These are phyloP conservation scores for Dactylellina drechsleri DNA, from an alignment of 2,329 filamentous ascomycete species.

Conservation along the genomic window DNA sequence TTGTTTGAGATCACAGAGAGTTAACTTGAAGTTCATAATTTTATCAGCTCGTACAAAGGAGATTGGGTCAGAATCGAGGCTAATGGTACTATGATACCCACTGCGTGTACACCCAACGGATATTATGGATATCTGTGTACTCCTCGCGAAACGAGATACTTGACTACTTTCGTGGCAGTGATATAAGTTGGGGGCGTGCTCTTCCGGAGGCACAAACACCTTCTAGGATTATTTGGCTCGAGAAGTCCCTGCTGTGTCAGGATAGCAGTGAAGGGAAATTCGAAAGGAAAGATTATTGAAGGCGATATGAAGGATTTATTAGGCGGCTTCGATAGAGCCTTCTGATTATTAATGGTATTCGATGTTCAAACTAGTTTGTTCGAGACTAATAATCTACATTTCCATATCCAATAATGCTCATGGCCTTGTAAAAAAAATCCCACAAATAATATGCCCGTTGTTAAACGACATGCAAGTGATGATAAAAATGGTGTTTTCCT, in stretches of 20 bases:
- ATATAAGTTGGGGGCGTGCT: background rate
- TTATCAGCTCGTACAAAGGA: constrained; percentile 15
- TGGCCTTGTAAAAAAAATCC: background rate
- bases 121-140: constrained; percentile 49
- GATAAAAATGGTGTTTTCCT: too few species aligned
- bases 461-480: too few species aligned
- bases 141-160: constrained; percentile 39
- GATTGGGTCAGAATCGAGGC: constrained; percentile 33
- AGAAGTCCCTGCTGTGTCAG: background rate
- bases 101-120: constrained; percentile 22
- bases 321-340: too few species aligned
- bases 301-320: background rate
- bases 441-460: too few species aligned
- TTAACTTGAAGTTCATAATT: background rate
- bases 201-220: too few species aligned
- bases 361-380: background rate
- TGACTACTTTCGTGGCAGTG: constrained; percentile 33
- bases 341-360: constrained; percentile 1
- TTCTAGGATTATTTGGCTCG: too few species aligned
- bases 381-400: background rate
- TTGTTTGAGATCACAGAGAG: background rate
- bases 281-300: background rate
- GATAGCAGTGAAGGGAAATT: background rate
- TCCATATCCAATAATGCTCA: background rate
- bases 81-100: constrained; percentile 40